Base-by-base conservation (phyloP, 768 basidiomycete genomes). In the Brasilioporus rufonigricans region DNA sequence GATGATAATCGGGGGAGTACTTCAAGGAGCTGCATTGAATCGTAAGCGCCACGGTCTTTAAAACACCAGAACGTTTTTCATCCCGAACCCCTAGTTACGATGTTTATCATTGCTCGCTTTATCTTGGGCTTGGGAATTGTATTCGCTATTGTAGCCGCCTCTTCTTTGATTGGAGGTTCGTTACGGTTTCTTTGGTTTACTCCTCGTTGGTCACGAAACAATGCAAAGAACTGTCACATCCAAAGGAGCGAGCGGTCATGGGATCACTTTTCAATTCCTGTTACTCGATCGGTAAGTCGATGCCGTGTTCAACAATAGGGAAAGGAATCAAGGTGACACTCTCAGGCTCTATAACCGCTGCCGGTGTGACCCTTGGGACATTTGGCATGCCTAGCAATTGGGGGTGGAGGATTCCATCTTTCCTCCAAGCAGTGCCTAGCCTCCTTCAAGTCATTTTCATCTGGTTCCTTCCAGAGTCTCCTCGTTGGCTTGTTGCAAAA, bases 391-490 rank as follows among this genome's bases (percentile, higher is more conserved):
- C 36, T 18, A 38, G 7, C n/a, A 38, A 18, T 19, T n/a, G 14
- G 18, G 36, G 36, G 16, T 38, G 36, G 36, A 4, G 36, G 9
- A 38, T 38, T n/a, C 36, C 36, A n/a, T 38, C 36, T 1, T 38
- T 38, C 6, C 36, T 41, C 24, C 40, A 41, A 64, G 60, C 78
- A 29, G 62, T 77, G 1, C 85, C 85, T 1, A 78, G 77, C 55
- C 21, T 74, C 10, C 64, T 85, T 26, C 85, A 86, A 58, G 65
- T 84, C 26, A 53, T 58, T 16, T 82, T 86, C 67, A 73, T 85
- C 50, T 77, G 67, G 62, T 80, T 82, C 60, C 71, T 86, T 19
- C 83, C 84, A 7, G 85, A 86, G 62, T 84, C 82, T 3, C 85
- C 85, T 16, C 77, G 82, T 35, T 86, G 84, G 83, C 73, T 86